Evolutionary conservation across 768 basidiomycete species (phyloP).

Genomic region (Mycena floridula): DNA sequence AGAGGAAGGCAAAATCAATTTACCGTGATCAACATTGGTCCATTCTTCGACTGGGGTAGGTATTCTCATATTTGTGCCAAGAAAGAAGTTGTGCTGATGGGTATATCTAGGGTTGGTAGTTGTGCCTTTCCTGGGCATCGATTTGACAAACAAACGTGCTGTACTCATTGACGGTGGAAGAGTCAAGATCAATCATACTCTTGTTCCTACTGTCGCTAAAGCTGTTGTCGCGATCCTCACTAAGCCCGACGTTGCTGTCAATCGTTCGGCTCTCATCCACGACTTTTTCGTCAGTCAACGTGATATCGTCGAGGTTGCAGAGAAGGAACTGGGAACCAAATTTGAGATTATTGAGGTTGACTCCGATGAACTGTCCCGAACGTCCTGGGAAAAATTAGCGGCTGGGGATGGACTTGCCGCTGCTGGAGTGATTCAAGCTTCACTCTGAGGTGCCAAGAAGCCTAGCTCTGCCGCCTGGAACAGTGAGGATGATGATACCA

Average conservation of each 20-base stretch:
- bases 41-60: background rate
- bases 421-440: too few species aligned
- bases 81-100: background rate
- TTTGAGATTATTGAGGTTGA: background rate
- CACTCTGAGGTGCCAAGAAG: too few species aligned
- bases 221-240: background rate
- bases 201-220: background rate
- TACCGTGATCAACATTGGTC: background rate
- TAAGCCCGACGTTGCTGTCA: background rate
- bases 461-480: too few species aligned
- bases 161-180: background rate
- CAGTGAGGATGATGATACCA: too few species aligned
- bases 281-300: background rate
- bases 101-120: background rate
- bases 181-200: background rate
- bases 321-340: background rate
- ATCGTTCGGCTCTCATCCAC: background rate
- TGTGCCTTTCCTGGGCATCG: background rate
- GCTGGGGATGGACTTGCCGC: too few species aligned
- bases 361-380: background rate
- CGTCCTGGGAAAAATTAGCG: too few species aligned
- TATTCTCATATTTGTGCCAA: background rate
- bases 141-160: background rate
- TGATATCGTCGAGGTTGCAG: background rate
- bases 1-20: background rate